These are phyloP conservation scores for Cicer yamashitae DNA, from an alignment of 306 rosid genomes.

Conservation along the genomic window DNA sequence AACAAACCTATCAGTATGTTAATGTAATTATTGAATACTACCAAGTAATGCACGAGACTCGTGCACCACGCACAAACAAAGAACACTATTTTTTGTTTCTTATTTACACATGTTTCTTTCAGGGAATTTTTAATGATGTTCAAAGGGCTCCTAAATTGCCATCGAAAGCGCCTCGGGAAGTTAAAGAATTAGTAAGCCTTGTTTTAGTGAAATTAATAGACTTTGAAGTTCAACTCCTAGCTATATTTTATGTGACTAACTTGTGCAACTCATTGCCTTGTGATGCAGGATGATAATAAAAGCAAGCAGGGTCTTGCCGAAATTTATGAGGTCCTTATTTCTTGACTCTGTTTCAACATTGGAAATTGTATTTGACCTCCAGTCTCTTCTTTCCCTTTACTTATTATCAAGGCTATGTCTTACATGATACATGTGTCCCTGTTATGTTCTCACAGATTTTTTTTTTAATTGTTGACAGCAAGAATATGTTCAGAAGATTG, in stretches of 20 bases:
- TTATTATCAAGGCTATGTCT: conserved; percentile 1
- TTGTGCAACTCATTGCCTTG: conserved; percentile 29
- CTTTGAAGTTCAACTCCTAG: conserved; percentile 32
- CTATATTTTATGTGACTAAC: conserved; percentile 36
- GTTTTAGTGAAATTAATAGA: conserved; percentile 29
- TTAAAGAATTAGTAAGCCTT: conserved; percentile 74
- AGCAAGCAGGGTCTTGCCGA: conserved; percentile 93
- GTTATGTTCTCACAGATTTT: conserved; percentile 9
- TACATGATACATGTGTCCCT: conserved; percentile 24
- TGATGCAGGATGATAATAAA: conserved; percentile 84
- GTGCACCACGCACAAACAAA: neutral
- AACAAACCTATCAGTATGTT: neutral
- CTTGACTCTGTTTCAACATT: conserved; percentile 39
- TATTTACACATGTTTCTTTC: conserved; percentile 34
- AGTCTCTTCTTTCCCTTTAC: neutral
- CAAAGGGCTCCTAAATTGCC: conserved; percentile 70
- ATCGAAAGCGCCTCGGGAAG: conserved; percentile 70
- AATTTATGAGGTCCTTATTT: conserved; percentile 79
- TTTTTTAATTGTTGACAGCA: conserved; percentile 63
- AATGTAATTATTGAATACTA: conserved; percentile 19
- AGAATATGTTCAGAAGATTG: conserved; percentile 77
- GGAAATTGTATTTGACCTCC: conserved; percentile 25
- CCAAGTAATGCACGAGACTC: neutral
- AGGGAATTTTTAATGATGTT: conserved; percentile 81
- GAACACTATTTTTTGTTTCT: conserved; percentile 28